Evolutionary conservation across 345 rosid species (phyloP), one percentile per base, ranked within the genome.

Genomic region (Gossypium rotundifolium): DNA sequence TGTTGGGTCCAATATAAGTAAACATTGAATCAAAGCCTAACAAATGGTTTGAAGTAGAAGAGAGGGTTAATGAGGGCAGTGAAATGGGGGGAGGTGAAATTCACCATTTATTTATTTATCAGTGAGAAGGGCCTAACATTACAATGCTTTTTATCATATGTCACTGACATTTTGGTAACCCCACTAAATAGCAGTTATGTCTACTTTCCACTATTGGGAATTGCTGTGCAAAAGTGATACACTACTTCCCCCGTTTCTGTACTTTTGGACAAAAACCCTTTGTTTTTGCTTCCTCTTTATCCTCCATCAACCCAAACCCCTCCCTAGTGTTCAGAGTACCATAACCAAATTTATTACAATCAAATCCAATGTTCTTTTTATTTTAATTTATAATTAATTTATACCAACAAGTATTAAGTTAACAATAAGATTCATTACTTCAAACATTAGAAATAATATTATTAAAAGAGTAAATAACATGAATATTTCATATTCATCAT

Each of bases 121-220:
- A 51, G 33, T 48, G 65, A 20, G 75, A 78, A 65, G 33, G 79
- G 77, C 81, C 29, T 17, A 17, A 27, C 81, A 74, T 4, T 4
- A 29, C 8, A 48, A 70, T 11, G 33, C 58, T 45, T 48, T 40
- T 11, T 25, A 53, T 16, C 65, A 59, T 29, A 29, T 52, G 22
- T 29, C 46, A 20, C 66, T 66, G 71, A 67, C 77, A 81, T 20
- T 75, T 53, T 53, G 18, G 20, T 25, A 49, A 46, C 61, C 76
- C 63, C 67, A 61, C 81, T 10, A 20, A 45, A 10, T 61, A 51
- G 13, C 51, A 20, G 61, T 57, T 57, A 52, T 46, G 40, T 65
- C 65, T 57, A 63, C 75, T 55, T 22, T 72, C 74, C 69, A 38
- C 29, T 49, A 73, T 10, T 62, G 33, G 63, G 62, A 72, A 67